phyloP scores from a whole-genome alignment of 139 green algal species.

The Chlorella ohadii region DNA sequence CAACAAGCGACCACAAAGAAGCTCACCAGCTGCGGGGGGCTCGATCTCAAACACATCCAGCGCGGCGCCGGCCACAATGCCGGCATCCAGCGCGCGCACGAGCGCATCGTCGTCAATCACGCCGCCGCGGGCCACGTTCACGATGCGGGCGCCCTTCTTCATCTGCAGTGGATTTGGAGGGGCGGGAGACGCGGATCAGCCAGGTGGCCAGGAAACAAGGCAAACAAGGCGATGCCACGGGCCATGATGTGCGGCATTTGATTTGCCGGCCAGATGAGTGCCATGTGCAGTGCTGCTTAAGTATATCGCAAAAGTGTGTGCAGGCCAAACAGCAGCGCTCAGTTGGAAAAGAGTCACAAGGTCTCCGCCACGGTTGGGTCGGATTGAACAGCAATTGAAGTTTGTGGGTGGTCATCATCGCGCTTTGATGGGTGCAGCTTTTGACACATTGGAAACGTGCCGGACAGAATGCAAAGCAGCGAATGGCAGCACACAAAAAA shows the following conservation, averaged over 20 bases:
- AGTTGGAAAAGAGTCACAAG: not conserved
- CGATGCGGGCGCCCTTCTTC: slow-evolving; percentile 89
- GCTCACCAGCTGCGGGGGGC: slow-evolving; percentile 64
- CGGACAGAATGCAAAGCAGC: not conserved
- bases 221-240: too few relatives aligned
- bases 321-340: not conserved
- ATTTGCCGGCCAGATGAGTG: too few relatives aligned
- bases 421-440: not conserved
- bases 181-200: too few relatives aligned
- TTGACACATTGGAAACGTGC: too few relatives aligned
- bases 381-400: slow-evolving; percentile 42
- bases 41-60: slow-evolving; percentile 94
- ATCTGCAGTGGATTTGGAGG: slow-evolving; percentile 50
- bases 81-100: slow-evolving; percentile 80
- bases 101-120: slow-evolving; percentile 94
- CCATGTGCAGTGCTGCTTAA: too few relatives aligned
- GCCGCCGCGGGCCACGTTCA: slow-evolving; percentile 95
- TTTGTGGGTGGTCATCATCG: not conserved
- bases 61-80: slow-evolving; percentile 69
- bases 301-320: not conserved
- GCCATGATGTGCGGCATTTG: too few relatives aligned
- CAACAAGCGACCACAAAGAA: not conserved
- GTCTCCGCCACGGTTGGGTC: too few relatives aligned
- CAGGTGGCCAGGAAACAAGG: too few relatives aligned
- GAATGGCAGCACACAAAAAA: not conserved